phyloP scores from a whole-genome alignment of 164 flowering plant species.

The Chloranthus sessilifolius region DNA sequence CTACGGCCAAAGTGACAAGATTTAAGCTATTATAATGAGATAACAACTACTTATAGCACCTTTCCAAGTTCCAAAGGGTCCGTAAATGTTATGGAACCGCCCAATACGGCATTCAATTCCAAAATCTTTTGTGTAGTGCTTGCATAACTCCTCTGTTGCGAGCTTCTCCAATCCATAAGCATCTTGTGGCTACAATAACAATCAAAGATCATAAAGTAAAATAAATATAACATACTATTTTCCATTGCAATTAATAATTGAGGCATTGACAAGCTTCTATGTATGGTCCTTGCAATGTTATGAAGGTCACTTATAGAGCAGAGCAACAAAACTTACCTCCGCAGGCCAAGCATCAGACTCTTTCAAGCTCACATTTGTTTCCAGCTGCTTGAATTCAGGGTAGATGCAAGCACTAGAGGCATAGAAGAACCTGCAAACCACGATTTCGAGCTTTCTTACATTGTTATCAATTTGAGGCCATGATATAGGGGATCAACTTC shows the following conservation, averaged over 20 bases:
- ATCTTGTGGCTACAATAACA: constrained; percentile 85
- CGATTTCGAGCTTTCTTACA: constrained; percentile 3
- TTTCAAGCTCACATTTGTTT: constrained; percentile 98
- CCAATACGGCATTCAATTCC: constrained; percentile 96
- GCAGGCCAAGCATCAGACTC: constrained; percentile 99
- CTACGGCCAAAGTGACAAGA: neutral
- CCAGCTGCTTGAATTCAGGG: constrained; percentile 98
- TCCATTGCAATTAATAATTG: neutral
- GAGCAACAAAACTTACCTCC: constrained; percentile 69
- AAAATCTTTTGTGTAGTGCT: constrained; percentile 93
- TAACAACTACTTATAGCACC: constrained; percentile 30
- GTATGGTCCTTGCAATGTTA: too few species aligned
- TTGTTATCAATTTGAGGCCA: neutral
- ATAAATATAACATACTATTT: neutral
- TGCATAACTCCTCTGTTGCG: constrained; percentile 95
- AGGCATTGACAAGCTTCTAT: neutral
- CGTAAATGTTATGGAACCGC: constrained; percentile 97
- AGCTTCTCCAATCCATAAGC: constrained; percentile 98
- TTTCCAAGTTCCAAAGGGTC: constrained; percentile 99
- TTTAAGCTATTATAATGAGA: neutral
- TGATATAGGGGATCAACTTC: neutral
- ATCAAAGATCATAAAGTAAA: neutral
- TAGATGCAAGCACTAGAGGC: constrained; percentile 99
- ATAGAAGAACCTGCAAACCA: constrained; percentile 70
- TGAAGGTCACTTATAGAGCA: too few species aligned